Base-by-base conservation (phyloP, 805 yeast species). In the Nakazawaea wyomingensis region DNA sequence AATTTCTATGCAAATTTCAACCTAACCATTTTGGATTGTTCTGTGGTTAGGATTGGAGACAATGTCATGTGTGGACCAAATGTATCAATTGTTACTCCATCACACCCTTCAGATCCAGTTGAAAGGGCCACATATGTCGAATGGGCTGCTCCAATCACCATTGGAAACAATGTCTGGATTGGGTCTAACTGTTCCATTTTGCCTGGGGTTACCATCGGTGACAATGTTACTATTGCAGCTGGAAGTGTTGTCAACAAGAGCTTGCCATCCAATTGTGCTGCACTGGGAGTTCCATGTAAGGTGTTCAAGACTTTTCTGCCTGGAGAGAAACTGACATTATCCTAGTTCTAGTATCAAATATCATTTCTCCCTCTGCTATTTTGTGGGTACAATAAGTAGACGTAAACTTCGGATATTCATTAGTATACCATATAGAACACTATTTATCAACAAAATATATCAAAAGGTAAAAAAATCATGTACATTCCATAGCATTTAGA, bases 121-220 rank as follows among this genome's bases (percentile, higher is more conserved):
- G 59, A 58, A 42, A 62, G 85, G 45, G 34, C 51, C 22, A n/a
- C 37, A 43, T 76, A 70, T 2, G 60, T 62, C 3, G 90, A 83
- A 54, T 73, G 62, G 50, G 80, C 83, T 0, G 53, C 59, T 29
- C 82, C 84, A 5, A 71, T 84, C 24, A 64, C 56, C 2, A 76
- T 84, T 28, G 87, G 83, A 2, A 69, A 78, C 55, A 72, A 75
- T 48, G 85, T 80, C 7, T 83, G 90, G 91, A 62, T 83, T 32
- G 86, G 85, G 13, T 67, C 80, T 1, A 66, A 68, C 32, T 76
- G 64, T 13, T 62, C 65, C 1, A 68, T 84, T 7, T 58, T 82
- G 39, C 84, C 85, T 2, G 90, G 89, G 7, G 81, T 80, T 9
- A 75, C 72, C 1, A 68, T 83, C 35, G 90, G 89, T 11, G 74